Evolutionary conservation across 495 filamentous ascomycete genomes (phyloP), one percentile per base, ranked within the genome.

Genomic region (Ascodesmis nigricans): DNA sequence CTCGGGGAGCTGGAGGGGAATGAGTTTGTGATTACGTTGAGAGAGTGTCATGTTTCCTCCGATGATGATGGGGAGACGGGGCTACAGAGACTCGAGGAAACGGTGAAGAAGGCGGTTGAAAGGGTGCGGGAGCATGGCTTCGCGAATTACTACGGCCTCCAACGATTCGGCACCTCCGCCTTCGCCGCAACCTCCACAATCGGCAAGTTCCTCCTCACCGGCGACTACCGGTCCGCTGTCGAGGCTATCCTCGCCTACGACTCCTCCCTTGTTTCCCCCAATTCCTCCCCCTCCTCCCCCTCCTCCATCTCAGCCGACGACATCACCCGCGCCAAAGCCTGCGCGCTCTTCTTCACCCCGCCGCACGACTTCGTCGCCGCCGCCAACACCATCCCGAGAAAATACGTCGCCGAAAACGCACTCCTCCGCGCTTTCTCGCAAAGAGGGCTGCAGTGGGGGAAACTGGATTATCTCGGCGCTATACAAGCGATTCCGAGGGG

Each of bases 111-210:
- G 1, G 58, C 70, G 4, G 54, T 76, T 27, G 47, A 56, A 29
- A 58, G 61, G 18, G 59, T 82, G 5, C 53, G 55, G 33, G 52
- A 66, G 28, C 58, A 67, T 9, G 87, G 87, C 0, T 97, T 91
- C 56, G 69, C 95, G 53, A 95, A 97, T 53, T 95, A 95, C 58
- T 97, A 76, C 40, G 87, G 87, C 9, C 66, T 93, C 2, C 87
- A 97, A 56, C 71, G 87, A 8, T 97, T 97, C 44, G 87, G 87
- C 16, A 76, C 78, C 2, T 83, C 81, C 53, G 54, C 65, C 2
- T 74, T 73, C 3, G 11, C 33, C 1, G 69, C 78, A 3, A 95
- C 87, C 1, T 76, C 92, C 42, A 64, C 66, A 1, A 54, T 91
- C 8, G 87, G 87, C 21, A 62, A 77, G 47, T 76, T 76, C 49